Evolutionary conservation across 2,329 filamentous ascomycete genomes (phyloP).

Genomic region (Hortaea sp.): DNA sequence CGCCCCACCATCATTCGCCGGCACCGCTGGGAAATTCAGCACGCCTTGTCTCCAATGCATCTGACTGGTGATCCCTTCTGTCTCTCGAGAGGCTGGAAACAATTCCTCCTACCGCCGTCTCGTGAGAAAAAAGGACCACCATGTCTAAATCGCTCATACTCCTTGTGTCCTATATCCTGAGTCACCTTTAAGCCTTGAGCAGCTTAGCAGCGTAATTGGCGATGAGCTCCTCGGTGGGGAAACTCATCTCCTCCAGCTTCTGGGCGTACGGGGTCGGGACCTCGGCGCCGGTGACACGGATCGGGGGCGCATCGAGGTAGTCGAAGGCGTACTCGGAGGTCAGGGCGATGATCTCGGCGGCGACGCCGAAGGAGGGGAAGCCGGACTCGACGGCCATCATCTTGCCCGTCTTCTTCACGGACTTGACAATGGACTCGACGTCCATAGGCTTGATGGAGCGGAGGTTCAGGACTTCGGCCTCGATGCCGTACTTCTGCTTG

Average conservation of each 20-base stretch:
- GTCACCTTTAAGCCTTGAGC: constrained; percentile 51
- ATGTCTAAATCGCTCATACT: too few relatives aligned
- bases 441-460: constrained; percentile 96
- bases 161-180: too few relatives aligned
- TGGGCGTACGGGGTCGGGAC: constrained; percentile 93
- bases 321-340: constrained; percentile 98
- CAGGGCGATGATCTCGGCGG: constrained; percentile 83
- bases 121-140: too few relatives aligned
- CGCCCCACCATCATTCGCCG: too few relatives aligned
- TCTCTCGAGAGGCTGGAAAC: too few relatives aligned
- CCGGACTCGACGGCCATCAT: constrained; percentile 89
- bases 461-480: constrained; percentile 95
- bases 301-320: constrained; percentile 88
- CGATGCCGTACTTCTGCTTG: constrained; percentile 93
- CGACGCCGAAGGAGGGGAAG: constrained; percentile 90
- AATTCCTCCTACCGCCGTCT: too few relatives aligned
- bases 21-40: too few relatives aligned
- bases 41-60: too few relatives aligned
- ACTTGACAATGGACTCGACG: constrained; percentile 88
- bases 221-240: constrained; percentile 84
- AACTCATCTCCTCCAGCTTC: constrained; percentile 87
- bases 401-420: constrained; percentile 95
- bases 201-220: constrained; percentile 83
- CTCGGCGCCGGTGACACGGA: constrained; percentile 91
- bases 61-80: too few relatives aligned